Conservation (phyloP, 108 stramenopile species). For the Cyclostephanos invisitatus region DNA sequence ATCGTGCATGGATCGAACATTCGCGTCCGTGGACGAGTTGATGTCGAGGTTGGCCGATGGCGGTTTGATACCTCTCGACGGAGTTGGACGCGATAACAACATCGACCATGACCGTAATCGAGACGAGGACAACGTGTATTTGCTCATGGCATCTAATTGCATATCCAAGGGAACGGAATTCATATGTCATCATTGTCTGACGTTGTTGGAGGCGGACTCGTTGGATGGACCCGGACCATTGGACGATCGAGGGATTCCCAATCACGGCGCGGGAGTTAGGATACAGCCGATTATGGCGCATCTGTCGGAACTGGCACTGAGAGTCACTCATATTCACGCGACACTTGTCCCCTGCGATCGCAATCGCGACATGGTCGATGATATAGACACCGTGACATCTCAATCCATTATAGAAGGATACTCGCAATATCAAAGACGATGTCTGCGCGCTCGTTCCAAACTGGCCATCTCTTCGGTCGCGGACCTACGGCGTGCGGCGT, state of each 20-base stretch:
- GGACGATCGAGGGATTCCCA: constrained; percentile 9
- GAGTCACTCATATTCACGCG: constrained; percentile 43
- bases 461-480: constrained; percentile 63
- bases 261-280: constrained; percentile 11
- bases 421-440: constrained; percentile 66
- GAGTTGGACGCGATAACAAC: not conserved
- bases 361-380: constrained; percentile 22
- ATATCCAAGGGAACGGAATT: constrained; percentile 36
- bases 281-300: constrained; percentile 56
- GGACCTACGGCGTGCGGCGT: constrained; percentile 51
- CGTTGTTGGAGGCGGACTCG: constrained; percentile 33
- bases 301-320: constrained; percentile 62
- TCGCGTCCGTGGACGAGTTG: constrained; percentile 19
- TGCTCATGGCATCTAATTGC: constrained; percentile 48
- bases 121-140: constrained; percentile 34
- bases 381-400: constrained; percentile 24
- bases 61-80: constrained; percentile 16
- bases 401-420: constrained; percentile 47
- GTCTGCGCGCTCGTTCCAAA: constrained; percentile 69
- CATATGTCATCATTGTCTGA: constrained; percentile 25
- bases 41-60: constrained; percentile 28
- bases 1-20: constrained; percentile 23
- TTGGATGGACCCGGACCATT: constrained; percentile 18
- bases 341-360: constrained; percentile 8
- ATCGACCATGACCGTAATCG: not conserved